Evolutionary conservation across 352 stramenopile species (phyloP).

Genomic region (Pythium plurisporium): DNA sequence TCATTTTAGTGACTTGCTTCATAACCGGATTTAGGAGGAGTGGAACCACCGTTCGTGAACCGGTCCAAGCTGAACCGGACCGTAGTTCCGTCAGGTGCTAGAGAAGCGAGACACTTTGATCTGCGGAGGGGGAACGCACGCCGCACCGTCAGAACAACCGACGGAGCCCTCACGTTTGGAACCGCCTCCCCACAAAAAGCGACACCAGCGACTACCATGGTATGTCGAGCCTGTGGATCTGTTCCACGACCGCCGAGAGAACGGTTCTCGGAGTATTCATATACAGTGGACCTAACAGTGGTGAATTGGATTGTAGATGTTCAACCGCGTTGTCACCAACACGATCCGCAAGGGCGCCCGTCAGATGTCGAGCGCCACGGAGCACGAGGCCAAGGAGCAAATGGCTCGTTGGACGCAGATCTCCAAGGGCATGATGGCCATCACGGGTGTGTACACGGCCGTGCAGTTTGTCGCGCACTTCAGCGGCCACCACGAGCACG

Average conservation of each 20-base stretch:
- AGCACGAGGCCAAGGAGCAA: constrained; percentile 83
- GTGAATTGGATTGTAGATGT: constrained; percentile 4
- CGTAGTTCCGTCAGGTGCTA: constrained; percentile 17
- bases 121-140: constrained; percentile 1
- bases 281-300: neutral
- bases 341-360: constrained; percentile 53
- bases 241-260: neutral
- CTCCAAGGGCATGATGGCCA: constrained; percentile 78
- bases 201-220: constrained; percentile 19
- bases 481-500: constrained; percentile 40
- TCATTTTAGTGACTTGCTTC: constrained; percentile 5
- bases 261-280: neutral
- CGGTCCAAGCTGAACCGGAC: constrained; percentile 16
- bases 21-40: constrained; percentile 3
- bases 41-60: no score
- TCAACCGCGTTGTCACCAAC: constrained; percentile 42
- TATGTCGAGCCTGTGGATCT: neutral
- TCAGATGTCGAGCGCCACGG: constrained; percentile 75
- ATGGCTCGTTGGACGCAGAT: constrained; percentile 84
- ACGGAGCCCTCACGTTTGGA: constrained; percentile 23
- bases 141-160: constrained; percentile 18
- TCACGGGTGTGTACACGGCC: constrained; percentile 53
- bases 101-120: constrained; percentile 16
- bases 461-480: constrained; percentile 49
- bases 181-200: constrained; percentile 24